These are phyloP conservation scores for Fistulifera pelliculosa DNA, from an alignment of 108 stramenopile genomes.

Conservation along the genomic window DNA sequence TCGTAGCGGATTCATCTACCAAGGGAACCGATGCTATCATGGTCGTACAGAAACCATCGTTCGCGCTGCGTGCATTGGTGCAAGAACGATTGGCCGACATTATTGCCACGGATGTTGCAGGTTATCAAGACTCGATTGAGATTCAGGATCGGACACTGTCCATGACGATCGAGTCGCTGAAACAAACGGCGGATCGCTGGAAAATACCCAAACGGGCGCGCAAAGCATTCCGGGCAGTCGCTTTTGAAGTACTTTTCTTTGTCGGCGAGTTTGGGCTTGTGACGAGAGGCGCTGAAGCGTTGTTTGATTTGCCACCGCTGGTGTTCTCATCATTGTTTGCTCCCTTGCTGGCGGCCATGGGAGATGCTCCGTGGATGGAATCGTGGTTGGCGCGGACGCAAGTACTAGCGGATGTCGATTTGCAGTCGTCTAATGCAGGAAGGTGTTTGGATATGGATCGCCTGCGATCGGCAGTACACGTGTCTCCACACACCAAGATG, in stretches of 20 bases:
- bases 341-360: slow-evolving; percentile 74
- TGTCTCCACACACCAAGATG: too few species aligned
- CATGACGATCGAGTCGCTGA: slow-evolving; percentile 52
- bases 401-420: slow-evolving; percentile 60
- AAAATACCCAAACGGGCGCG: slow-evolving; percentile 64
- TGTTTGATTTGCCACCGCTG: slow-evolving; percentile 56
- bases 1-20: too few species aligned
- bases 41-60: slow-evolving; percentile 46
- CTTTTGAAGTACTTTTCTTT: slow-evolving; percentile 66
- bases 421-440: slow-evolving; percentile 6
- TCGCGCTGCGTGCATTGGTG: slow-evolving; percentile 64
- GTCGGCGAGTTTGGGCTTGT: slow-evolving; percentile 79
- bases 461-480: too few species aligned
- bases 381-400: slow-evolving; percentile 67
- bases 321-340: slow-evolving; percentile 74
- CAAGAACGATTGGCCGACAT: slow-evolving; percentile 77
- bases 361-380: slow-evolving; percentile 73
- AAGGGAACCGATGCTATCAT: too few species aligned
- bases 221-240: slow-evolving; percentile 74
- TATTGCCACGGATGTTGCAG: slow-evolving; percentile 81
- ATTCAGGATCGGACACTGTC: slow-evolving; percentile 63
- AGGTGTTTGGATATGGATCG: too few species aligned
- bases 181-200: slow-evolving; percentile 71
- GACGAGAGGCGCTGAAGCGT: slow-evolving; percentile 61
- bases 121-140: slow-evolving; percentile 51